phyloP scores from a whole-genome alignment of 257 asterid genomes.

The Echites panduratus region DNA sequence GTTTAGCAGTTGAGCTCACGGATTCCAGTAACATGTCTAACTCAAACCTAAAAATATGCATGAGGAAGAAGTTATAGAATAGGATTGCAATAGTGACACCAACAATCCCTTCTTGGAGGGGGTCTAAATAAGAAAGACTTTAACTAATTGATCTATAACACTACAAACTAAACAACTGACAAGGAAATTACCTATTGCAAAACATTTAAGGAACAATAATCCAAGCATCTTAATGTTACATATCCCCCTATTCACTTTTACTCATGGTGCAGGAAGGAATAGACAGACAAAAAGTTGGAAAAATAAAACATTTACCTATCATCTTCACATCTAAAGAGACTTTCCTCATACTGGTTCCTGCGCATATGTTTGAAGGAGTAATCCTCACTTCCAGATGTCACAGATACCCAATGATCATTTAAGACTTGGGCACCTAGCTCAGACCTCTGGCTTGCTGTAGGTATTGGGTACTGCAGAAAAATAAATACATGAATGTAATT shows the following conservation, averaged over 20 bases:
- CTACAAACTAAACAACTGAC: not conserved
- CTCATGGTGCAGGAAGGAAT: not conserved
- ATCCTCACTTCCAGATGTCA: slow-evolving; percentile 99
- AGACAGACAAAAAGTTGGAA: not conserved
- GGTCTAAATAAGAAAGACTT: not conserved
- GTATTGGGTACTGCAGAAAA: slow-evolving; percentile 72
- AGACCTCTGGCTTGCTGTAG: slow-evolving; percentile 84
- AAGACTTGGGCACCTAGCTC: slow-evolving; percentile 87
- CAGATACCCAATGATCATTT: slow-evolving; percentile 95
- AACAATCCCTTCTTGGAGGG: not conserved
- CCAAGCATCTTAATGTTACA: not conserved
- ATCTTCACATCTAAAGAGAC: slow-evolving; percentile 97
- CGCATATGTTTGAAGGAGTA: slow-evolving; percentile 98
- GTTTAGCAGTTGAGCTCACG: slow-evolving; percentile 72
- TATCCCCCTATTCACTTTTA: not conserved
- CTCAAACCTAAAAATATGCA: slow-evolving; percentile 65
- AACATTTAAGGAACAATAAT: not conserved
- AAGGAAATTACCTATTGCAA: not conserved
- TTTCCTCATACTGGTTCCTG: slow-evolving; percentile 94
- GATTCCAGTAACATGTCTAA: slow-evolving; percentile 95
- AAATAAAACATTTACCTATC: slow-evolving; percentile 51
- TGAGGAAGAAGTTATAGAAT: slow-evolving; percentile 7
- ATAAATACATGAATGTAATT: slow-evolving; percentile 7
- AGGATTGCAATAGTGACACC: not conserved
- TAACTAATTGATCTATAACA: not conserved